Base-by-base conservation (phyloP, 2,329 filamentous ascomycete genomes). In the Colletotrichum tropicale region DNA sequence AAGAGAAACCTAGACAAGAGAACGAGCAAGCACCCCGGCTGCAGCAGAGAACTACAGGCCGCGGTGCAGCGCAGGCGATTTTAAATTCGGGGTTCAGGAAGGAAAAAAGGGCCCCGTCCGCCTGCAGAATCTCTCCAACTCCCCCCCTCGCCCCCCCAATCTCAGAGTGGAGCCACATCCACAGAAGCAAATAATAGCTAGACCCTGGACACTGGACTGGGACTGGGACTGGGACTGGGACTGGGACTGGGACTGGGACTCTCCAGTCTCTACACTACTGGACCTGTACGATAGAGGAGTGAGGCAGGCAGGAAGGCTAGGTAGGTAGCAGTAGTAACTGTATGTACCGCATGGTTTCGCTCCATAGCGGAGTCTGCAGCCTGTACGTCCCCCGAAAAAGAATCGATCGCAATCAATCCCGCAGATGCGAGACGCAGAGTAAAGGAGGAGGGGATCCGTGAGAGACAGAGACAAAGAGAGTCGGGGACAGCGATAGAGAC, bases 41-140 rank as follows among this genome's bases (percentile, higher is more conserved):
- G 43, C 55, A 58, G 21, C 55, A 58, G 15, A 30, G 26, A 30
- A 58, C 55, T 15, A 58, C 55, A 58, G 55, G 8, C 24, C 24
- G 55, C 8, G 55, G 55, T 26, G 21, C 26, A 30, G 24, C 43
- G 43, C 43, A 52, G 43, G 43, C 43, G 43, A 52, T 21, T 52
- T 52, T 52, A 52, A 30, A 61, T 61, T 61, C 58, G 28, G 61
- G 61, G 48, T 48, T 30, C 15, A 36, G 16, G 28, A 28, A 30
- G 15, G 21, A 21, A 55, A 48, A n/a, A 32, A 30, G 8, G 6
- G 21, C 67, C 13, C 71, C 60, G 24, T 71, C 30, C 56, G 13
- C 67, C 36, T 66, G 72, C 72, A 75, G 68, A 30, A 75, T 75
- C 61, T 71, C 61, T 34, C 15, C 62, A 56, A 15, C 28, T 21